A percentile compares a stretch with the other conserved stretches of the same genome.
Evolutionary conservation across 495 filamentous ascomycete genomes (phyloP).

Genomic region (Daldinia bambusicola): DNA sequence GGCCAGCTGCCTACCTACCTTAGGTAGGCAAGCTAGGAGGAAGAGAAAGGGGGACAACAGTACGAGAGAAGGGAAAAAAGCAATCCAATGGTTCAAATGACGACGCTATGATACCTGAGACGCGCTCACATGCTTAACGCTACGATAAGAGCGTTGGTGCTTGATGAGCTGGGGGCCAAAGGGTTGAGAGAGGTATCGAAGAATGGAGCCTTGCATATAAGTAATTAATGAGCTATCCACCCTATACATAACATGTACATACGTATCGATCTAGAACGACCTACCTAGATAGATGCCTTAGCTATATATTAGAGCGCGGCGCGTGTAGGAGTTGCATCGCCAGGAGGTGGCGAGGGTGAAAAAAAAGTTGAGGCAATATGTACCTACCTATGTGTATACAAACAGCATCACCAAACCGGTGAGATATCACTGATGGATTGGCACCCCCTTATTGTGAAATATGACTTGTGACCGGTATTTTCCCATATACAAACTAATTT

Average conservation of each 20-base stretch:
- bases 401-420: neutral
- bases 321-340: neutral
- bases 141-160: slow-evolving; percentile 1
- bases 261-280: neutral
- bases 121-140: slow-evolving; percentile 5
- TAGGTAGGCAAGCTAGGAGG: too few relatives aligned
- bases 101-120: slow-evolving; percentile 38
- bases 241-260: neutral
- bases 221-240: neutral
- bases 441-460: slow-evolving; percentile 3
- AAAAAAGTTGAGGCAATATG: neutral
- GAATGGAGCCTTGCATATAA: slow-evolving; percentile 11
- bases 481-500: neutral
- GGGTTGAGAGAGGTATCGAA: slow-evolving; percentile 6
- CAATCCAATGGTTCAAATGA: slow-evolving; percentile 30
- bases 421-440: neutral
- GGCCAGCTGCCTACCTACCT: neutral
- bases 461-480: slow-evolving; percentile 19
- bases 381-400: neutral
- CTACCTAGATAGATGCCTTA: neutral
- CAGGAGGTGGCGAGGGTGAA: neutral
- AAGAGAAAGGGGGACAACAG: slow-evolving; percentile 1
- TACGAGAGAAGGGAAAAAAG: neutral
- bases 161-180: slow-evolving; percentile 9
- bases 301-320: too few relatives aligned